Evolutionary conservation across 495 filamentous ascomycete species (phyloP), one percentile per base, ranked within the genome.

Genomic region (Daldinia bambusicola): DNA sequence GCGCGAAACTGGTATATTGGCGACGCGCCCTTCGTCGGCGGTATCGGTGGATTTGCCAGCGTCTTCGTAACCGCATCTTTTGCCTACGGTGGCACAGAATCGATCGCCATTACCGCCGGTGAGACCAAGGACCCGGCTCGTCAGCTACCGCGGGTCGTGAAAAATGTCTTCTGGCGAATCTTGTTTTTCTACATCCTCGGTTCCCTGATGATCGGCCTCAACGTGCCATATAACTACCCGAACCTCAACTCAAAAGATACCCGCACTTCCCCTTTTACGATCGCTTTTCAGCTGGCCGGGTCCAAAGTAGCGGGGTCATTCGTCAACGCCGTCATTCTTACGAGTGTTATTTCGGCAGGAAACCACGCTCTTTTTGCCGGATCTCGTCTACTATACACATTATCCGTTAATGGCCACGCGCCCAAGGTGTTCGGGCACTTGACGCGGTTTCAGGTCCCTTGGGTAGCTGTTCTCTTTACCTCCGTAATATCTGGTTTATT

Each of bases 161-260:
- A 80, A 63, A 82, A 80, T 36, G 78, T 83, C n/a, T 84, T 84
- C 72, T 85, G 84, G 80, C 75, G 82, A 5, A 81, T 91, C 63
- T 79, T 86, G 18, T 81, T 88, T 74, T 89, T 91, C 77, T 91
- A 72, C 88, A 84, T 90, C 45, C 76, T 89, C 18, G 81, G 82
- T n/a, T 80, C 89, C 20, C 83, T 89, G 61, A 83, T 90, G 53
- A 81, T 91, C 56, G 87, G 87, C 26, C 77, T 91, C 61, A 85
- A 89, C 18, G 81, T 91, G 0, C 85, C 85, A 0, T 82, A 80
- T 53, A 80, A 83, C 70, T 81, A 83, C 78, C 61, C 64, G 65
- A 2, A 59, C 16, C 80, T 90, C 18, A 60, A 82, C 84, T 32
- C 79, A 80, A 63, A 82, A 80, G 55, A 74, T 68, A 45, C 82